Conservation (phyloP, 805 yeast species). For the Dipodascopsis tothii region DNA sequence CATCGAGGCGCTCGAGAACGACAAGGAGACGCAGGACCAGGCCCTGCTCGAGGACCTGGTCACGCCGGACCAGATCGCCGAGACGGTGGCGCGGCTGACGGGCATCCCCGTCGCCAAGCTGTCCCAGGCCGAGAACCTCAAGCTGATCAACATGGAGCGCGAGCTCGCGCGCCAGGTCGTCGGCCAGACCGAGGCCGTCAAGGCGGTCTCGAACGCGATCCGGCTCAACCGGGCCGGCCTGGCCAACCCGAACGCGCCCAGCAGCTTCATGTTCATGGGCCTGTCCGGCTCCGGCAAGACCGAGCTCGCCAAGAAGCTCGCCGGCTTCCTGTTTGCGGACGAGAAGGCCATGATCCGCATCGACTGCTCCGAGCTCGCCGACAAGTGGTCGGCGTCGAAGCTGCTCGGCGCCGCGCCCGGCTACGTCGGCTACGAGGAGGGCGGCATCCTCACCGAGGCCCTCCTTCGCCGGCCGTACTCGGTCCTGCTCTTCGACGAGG, state of each 20-base stretch:
- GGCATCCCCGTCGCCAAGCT: slow-evolving; percentile 94
- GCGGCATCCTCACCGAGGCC: slow-evolving; percentile 92
- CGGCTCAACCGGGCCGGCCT: slow-evolving; percentile 89
- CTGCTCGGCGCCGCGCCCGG: slow-evolving; percentile 97
- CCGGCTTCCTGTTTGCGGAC: slow-evolving; percentile 92
- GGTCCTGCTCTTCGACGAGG: slow-evolving; percentile 93
- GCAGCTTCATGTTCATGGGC: slow-evolving; percentile 84
- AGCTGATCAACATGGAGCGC: slow-evolving; percentile 89
- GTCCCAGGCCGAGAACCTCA: slow-evolving; percentile 89
- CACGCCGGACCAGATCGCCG: slow-evolving; percentile 86
- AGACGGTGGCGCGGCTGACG: slow-evolving; percentile 91
- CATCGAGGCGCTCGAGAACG: slow-evolving; percentile 67
- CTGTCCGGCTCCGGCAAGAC: slow-evolving; percentile 98
- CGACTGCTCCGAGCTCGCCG: slow-evolving; percentile 93
- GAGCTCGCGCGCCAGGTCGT: slow-evolving; percentile 77
- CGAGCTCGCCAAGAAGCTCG: slow-evolving; percentile 91
- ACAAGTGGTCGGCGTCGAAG: slow-evolving; percentile 92
- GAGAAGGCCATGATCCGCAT: slow-evolving; percentile 95
- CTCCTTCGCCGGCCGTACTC: slow-evolving; percentile 87
- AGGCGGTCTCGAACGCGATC: slow-evolving; percentile 91
- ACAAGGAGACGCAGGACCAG: slow-evolving; percentile 59
- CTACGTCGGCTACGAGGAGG: slow-evolving; percentile 93
- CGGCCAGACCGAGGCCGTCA: slow-evolving; percentile 93
- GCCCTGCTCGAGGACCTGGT: slow-evolving; percentile 82
- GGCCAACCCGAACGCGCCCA: slow-evolving; percentile 90